Base-by-base conservation (phyloP, 1,284 basidiomycete species). In the Heliocybe sulcata region DNA sequence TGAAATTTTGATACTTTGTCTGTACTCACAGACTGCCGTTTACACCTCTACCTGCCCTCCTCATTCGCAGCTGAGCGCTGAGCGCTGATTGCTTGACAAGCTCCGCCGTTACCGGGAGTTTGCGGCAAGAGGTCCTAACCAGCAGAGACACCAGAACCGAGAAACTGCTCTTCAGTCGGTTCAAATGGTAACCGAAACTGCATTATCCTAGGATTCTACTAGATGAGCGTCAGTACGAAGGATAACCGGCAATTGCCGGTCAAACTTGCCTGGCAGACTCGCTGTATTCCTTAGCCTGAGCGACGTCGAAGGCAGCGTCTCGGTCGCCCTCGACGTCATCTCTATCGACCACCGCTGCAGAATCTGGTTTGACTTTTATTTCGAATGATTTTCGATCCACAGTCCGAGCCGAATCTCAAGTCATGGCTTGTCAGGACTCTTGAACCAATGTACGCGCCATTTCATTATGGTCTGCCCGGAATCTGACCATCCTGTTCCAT, bases 381-480 rank as follows among this genome's bases (percentile, higher is more conserved):
- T 52, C 31, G 31, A 56, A 89, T 90, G 87, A 73, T 85, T 60
- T 81, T 77, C 70, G 86, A 90, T 68, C 68, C 79, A 52, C 69
- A 81, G 52, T 82, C 83, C 23, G 76, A 76, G 1, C 67, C 70
- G n/a, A 76, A 87, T 62, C 77, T 91, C 60, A 89, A 87, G 61
- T 82, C 83, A 62, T 95, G 92, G 92, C 85, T 94, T 52, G 77
- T 91, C 51, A 81, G 81, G 59, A 89, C 85, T 0, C 81, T 94
- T 49, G 92, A 92, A 70, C 92, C 92, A 59, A 90, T 94, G 92
- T 92, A 61, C 54, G 81, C 66, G 63, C 55, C 52, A 38, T 49
- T 53, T 49, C 56, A 48, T 59, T 33, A 38, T 25, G n/a, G 4
- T 11, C 35, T 25, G 38, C 33, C 57, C 52, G 19, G 16, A 16